phyloP scores from a whole-genome alignment of 2,329 filamentous ascomycete species.

The Exophiala alcalophila region DNA sequence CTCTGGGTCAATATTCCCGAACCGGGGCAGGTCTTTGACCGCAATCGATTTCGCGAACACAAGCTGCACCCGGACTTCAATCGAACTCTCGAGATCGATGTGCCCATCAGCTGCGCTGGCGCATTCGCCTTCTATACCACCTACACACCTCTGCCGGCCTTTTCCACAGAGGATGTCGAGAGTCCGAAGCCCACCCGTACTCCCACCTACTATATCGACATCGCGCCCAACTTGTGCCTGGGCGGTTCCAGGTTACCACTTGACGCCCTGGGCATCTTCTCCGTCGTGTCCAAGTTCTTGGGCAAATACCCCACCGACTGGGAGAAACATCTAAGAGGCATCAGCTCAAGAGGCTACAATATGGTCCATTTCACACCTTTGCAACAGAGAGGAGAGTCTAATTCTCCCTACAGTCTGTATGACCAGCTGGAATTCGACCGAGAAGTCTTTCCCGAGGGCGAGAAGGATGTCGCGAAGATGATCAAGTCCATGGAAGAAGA shows the following conservation, averaged over 20 bases:
- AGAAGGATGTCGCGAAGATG: slow-evolving; percentile 74
- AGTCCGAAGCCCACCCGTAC: slow-evolving; percentile 63
- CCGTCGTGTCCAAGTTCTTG: slow-evolving; percentile 97
- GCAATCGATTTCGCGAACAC: slow-evolving; percentile 71
- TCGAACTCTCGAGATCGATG: slow-evolving; percentile 81
- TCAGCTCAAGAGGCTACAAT: slow-evolving; percentile 90
- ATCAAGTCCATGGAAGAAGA: slow-evolving; percentile 78
- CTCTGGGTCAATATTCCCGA: slow-evolving; percentile 95
- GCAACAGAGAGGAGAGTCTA: slow-evolving; percentile 81
- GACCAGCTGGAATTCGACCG: slow-evolving; percentile 88
- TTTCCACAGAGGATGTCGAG: slow-evolving; percentile 57
- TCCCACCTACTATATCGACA: slow-evolving; percentile 85
- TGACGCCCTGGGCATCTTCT: slow-evolving; percentile 86
- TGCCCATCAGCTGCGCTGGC: slow-evolving; percentile 77
- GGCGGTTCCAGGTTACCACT: slow-evolving; percentile 73
- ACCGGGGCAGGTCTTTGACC: slow-evolving; percentile 69
- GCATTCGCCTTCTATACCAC: slow-evolving; percentile 94
- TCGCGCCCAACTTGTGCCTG: slow-evolving; percentile 75
- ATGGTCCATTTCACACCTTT: slow-evolving; percentile 98
- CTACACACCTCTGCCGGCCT: slow-evolving; percentile 80
- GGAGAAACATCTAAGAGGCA: slow-evolving; percentile 83
- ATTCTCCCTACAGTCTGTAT: slow-evolving; percentile 95
- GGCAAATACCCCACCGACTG: slow-evolving; percentile 85
- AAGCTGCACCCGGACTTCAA: slow-evolving; percentile 93
- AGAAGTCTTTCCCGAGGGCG: slow-evolving; percentile 75